Percentiles rank a stretch among this genome's conserved stretches.
Conservation (phyloP, 139 green algal species). For the Coelastrella sp. region DNA sequence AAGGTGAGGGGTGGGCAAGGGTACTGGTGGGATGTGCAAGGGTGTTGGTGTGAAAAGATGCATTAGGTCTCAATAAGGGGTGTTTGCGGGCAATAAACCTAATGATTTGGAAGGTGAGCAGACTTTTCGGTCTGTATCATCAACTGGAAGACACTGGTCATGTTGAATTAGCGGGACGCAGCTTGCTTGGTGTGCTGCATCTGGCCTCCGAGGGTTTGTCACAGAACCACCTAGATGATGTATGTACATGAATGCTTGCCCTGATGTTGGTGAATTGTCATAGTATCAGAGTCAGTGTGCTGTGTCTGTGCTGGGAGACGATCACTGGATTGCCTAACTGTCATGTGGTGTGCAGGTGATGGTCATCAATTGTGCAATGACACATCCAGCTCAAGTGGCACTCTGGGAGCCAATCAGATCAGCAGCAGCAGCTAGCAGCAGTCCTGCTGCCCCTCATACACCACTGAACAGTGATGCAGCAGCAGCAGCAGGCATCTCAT, state of each 20-base stretch:
- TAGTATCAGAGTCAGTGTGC: not conserved
- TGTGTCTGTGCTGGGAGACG: not conserved
- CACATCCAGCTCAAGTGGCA: constrained; percentile 60
- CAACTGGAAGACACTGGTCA: too few species aligned
- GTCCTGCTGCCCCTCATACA: not conserved
- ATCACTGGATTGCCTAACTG: too few species aligned
- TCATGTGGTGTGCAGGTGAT: constrained; percentile 63
- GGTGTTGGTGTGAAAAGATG: too few species aligned
- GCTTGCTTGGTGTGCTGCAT: too few species aligned
- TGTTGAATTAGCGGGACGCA: not conserved
- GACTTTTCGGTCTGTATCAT: too few species aligned
- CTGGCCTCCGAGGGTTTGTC: not conserved
- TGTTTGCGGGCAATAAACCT: too few species aligned
- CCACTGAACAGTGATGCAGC: not conserved
- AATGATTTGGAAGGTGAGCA: too few species aligned
- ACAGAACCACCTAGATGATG: too few species aligned
- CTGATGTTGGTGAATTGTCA: too few species aligned
- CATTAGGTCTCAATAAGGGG: too few species aligned
- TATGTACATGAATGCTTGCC: too few species aligned
- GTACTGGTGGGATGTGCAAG: too few species aligned
- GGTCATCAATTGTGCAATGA: constrained; percentile 70
- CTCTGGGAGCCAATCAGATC: constrained; percentile 69
- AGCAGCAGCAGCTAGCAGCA: not conserved
- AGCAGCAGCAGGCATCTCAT: not conserved
- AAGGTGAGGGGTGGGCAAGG: constrained; percentile 11